phyloP scores from a whole-genome alignment of 176 grass and related monocot species.

The Hordeum vulgare region DNA sequence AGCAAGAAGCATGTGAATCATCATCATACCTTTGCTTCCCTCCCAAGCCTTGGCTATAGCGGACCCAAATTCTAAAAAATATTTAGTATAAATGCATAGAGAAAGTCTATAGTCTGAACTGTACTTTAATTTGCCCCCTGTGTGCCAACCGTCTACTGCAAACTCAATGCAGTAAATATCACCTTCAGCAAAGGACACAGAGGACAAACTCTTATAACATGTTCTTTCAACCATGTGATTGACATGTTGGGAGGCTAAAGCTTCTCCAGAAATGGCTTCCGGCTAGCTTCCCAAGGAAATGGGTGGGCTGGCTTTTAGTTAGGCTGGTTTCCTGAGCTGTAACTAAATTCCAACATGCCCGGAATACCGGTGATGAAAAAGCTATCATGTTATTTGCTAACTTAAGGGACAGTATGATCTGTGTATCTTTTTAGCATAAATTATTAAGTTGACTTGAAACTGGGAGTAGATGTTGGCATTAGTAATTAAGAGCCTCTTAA shows the following conservation, averaged over 20 bases:
- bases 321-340: not conserved
- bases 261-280: not conserved
- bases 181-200: not conserved
- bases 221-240: not conserved
- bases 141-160: not conserved
- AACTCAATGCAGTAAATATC: not conserved
- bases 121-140: not conserved
- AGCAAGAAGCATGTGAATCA: constrained; percentile 16
- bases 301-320: not conserved
- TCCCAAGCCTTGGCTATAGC: not conserved
- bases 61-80: not conserved
- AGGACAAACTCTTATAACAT: not conserved
- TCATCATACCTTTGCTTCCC: constrained; percentile 24
- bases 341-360: not conserved
- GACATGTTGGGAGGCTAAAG: not conserved
- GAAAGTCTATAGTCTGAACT: not conserved
- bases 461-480: not conserved
- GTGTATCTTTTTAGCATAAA: not conserved
- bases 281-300: not conserved
- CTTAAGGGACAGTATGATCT: not conserved
- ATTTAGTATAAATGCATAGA: not conserved
- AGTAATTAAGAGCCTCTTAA: not conserved
- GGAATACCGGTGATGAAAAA: not conserved
- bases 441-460: not conserved
- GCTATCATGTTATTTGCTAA: not conserved